Percentiles rank a stretch among this genome's conserved stretches.
Evolutionary conservation across 176 grass and related monocot species (phyloP).

Genomic region (Eragrostis curvula): DNA sequence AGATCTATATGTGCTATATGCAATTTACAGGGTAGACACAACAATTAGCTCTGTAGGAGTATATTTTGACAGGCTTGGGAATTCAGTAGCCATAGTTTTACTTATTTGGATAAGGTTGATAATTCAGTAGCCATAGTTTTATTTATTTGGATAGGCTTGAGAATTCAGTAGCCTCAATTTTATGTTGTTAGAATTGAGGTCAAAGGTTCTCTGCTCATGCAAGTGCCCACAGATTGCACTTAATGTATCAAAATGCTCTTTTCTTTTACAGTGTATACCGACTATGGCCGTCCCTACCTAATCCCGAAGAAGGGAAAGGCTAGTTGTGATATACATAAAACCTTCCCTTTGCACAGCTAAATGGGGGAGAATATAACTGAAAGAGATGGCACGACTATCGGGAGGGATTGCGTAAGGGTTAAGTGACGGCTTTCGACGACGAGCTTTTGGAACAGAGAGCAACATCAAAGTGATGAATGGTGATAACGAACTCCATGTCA

Average conservation of each 20-base stretch:
- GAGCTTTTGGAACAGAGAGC: conserved; percentile 43
- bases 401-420: conserved; percentile 62
- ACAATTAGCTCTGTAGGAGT: neutral
- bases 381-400: conserved; percentile 53
- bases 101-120: neutral
- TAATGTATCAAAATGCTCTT: neutral
- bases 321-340: conserved; percentile 30
- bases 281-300: neutral
- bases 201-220: conserved; percentile 23
- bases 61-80: neutral
- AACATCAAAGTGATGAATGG: conserved; percentile 34
- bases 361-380: conserved; percentile 52
- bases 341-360: conserved; percentile 39
- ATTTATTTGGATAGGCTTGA: neutral
- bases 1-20: neutral
- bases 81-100: neutral
- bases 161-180: neutral
- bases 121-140: neutral
- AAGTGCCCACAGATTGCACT: conserved; percentile 27
- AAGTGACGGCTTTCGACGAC: conserved; percentile 62
- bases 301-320: conserved; percentile 37
- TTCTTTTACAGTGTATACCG: neutral
- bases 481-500: conserved; percentile 37
- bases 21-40: conserved; percentile 12
- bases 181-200: conserved; percentile 11